Conservation (phyloP, 805 yeast species). For the Ogataea zsoltii region DNA sequence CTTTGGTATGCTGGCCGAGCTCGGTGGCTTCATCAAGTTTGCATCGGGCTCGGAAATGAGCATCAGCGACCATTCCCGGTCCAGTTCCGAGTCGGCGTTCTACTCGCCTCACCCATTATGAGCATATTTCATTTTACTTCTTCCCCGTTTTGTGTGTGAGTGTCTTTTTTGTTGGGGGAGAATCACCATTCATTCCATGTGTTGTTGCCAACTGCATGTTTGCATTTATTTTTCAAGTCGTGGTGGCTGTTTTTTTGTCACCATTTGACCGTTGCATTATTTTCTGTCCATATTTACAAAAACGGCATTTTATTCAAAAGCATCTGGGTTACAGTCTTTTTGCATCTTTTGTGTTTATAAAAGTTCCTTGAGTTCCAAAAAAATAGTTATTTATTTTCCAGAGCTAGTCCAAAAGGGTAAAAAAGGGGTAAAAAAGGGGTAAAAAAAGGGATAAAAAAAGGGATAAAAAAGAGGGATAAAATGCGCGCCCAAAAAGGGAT, state of each 20-base stretch:
- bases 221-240: not conserved
- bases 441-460: not conserved
- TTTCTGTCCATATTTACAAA: conserved; percentile 1
- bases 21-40: conserved; percentile 51
- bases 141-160: not conserved
- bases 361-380: not conserved
- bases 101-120: conserved; percentile 10
- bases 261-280: conserved; percentile 1
- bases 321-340: not conserved
- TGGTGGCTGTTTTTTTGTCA: not conserved
- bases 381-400: not conserved
- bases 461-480: not conserved
- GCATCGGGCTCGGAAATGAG: conserved; percentile 21
- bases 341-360: not conserved
- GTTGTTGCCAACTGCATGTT: not conserved
- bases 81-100: conserved; percentile 17
- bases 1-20: conserved; percentile 64
- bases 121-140: not conserved
- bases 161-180: not conserved
- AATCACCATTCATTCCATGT: not conserved
- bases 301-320: no score
- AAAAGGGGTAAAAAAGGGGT: not conserved
- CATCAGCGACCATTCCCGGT: conserved; percentile 15
- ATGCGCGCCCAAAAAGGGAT: no score
- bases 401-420: no score